Evolutionary conservation across 2,329 filamentous ascomycete species (phyloP).

Genomic region (Dryadomyces sulphureus): DNA sequence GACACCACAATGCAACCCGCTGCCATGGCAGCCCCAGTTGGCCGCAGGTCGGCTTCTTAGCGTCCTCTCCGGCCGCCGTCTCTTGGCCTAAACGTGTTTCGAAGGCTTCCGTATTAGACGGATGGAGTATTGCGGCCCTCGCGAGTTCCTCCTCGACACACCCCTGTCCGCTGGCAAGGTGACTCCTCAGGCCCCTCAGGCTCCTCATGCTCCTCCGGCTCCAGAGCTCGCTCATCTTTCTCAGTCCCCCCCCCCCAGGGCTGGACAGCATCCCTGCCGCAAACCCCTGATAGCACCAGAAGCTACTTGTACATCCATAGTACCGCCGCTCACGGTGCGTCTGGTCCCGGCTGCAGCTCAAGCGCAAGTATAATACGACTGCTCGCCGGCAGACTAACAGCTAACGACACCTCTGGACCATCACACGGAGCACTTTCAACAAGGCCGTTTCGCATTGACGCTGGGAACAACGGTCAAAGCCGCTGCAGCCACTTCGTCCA

Average conservation of each 20-base stretch:
- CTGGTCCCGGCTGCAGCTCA: no score
- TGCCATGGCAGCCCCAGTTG: neutral
- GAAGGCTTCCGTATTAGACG: neutral
- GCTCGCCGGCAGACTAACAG: neutral
- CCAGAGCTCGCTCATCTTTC: no score
- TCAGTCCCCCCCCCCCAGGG: no score
- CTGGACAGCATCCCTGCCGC: no score
- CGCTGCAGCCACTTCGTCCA: neutral
- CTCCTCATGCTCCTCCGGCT: no score
- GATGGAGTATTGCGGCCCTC: no score
- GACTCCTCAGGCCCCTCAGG: no score
- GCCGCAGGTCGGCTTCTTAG: neutral
- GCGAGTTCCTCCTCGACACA: no score
- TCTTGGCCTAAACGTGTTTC: neutral
- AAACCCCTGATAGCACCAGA: no score
- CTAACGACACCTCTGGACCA: neutral
- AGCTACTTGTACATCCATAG: no score
- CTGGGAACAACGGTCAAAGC: neutral
- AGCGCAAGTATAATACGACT: neutral
- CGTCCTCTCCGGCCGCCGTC: neutral
- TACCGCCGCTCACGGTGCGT: no score
- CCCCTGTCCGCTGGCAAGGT: no score
- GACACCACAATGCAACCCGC: neutral
- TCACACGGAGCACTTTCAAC: neutral
- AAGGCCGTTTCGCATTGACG: neutral